Percentiles rank a stretch among this genome's conserved stretches.
Evolutionary conservation across 2,329 filamentous ascomycete genomes (phyloP).

Genomic region (Xylariales sp.): DNA sequence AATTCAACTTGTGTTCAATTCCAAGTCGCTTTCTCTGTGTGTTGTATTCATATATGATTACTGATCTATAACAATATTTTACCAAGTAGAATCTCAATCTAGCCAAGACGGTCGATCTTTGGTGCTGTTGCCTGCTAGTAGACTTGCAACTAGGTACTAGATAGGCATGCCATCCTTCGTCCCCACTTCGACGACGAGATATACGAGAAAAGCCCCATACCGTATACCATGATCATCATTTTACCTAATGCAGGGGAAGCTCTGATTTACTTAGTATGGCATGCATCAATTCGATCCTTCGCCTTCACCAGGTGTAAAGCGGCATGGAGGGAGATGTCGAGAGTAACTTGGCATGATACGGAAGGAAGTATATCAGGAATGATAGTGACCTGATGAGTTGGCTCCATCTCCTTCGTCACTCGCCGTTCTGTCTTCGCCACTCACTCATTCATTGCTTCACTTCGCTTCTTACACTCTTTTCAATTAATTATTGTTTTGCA

Average conservation of each 20-base stretch:
- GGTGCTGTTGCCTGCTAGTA: too few species aligned
- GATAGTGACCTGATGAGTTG: not conserved
- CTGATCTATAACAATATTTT: too few species aligned
- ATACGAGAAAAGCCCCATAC: not conserved
- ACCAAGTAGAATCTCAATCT: too few species aligned
- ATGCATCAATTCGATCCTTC: not conserved
- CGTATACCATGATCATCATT: constrained; percentile 1
- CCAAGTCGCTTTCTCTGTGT: too few species aligned
- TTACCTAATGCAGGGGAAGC: not conserved
- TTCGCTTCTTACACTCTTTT: constrained; percentile 10
- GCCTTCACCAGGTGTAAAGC: not conserved
- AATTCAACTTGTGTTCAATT: too few species aligned
- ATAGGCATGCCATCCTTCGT: too few species aligned
- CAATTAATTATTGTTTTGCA: not conserved
- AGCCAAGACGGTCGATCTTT: too few species aligned
- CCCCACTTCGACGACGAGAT: too few species aligned
- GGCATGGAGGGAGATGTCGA: not conserved
- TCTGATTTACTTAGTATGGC: not conserved
- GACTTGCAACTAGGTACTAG: too few species aligned
- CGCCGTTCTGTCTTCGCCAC: not conserved
- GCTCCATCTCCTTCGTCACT: not conserved
- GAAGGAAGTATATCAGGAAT: not conserved
- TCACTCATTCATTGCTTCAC: not conserved
- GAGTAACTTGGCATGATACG: not conserved
- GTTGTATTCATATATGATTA: too few species aligned